Base-by-base conservation (phyloP, 495 filamentous ascomycete genomes). In the Penicillium macrosclerotiorum region DNA sequence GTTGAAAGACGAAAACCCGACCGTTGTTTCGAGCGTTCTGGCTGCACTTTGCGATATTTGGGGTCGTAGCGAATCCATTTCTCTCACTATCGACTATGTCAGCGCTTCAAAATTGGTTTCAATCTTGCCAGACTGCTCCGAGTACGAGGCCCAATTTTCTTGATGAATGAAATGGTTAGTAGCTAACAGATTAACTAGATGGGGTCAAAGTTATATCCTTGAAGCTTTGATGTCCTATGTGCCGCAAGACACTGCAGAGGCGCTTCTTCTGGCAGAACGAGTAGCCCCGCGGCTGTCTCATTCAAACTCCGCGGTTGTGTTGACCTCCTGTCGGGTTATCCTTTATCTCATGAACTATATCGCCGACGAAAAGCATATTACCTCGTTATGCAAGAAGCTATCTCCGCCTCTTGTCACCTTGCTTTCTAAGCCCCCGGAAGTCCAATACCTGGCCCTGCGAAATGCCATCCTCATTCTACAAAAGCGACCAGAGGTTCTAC, bases 331-430 rank as follows among this genome's bases (percentile, higher is more conserved):
- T 46, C 83, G 93, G 51, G 93, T 97, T 17, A 89, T 99, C 38
- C 78, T 99, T 29, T 99, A 97, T 58, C 79, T 99, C 42, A 94
- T 97, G 89, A 99, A 99, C 70, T 99, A 99, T 71, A 96, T 99
- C 51, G 76, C 86, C 26, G 91, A 95, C 51, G 85, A 92, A 60
- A 95, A 91, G 67, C 89, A 95, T 47, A 88, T 96, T 42, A 83
- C 86, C 3, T 83, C 84, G 0, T 75, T 99, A 23, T 96, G 90
- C 59, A 83, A 89, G 40, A 99, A 97, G 63, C 71, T 99, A 24
- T 97, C 93, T 4, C 93, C 93, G 12, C 94, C 93, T 5, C 78
- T 99, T 5, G 93, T 99, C 20, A 99, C 93, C 8, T 76, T 99
- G 5, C 76, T 99, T 16, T 91, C 94, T 13, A 97, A 97, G 67